Base-by-base conservation (phyloP, 1,139 yeast species). In the Protomyces macrosporus region DNA sequence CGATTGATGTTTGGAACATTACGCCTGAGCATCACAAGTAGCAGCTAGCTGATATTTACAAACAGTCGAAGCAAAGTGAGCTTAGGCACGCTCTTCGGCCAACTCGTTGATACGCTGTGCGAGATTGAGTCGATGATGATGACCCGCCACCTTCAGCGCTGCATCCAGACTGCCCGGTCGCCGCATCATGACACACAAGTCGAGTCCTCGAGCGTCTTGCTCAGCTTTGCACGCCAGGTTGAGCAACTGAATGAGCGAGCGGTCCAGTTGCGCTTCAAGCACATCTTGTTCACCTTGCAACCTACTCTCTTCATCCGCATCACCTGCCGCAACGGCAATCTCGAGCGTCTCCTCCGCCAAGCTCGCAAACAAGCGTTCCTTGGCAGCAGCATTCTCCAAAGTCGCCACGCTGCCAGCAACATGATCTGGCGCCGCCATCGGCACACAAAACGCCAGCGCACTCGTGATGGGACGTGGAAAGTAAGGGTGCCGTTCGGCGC, bases 381-480 rank as follows among this genome's bases (percentile, higher is more conserved):
- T 69, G 51, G 59, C 56, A 16, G 69, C 64, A 23, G 66, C 65
- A 35, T 68, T 70, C 16, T 72, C 72, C 36, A 69, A 59, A 67
- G 67, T 65, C 39, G 64, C 67, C 16, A 73, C 75, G 50, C 75
- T 75, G 40, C 53, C 60, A n/a, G 70, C 70, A 4, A 72, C 72
- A 16, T 70, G 73, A 50, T 67, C 66, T 67, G 75, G 67, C 66
- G 69, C 71, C 64, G 69, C 70, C 37, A 74, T 60, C 0, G 98
- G 98, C 40, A 91, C 74, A 66, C 79, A 78, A 52, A 90, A 77
- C 36, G 84, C 87, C 68, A 91, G 74, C 71, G 89, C 96, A 23
- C 90, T 81, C 0, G 96, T 93, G 65, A 90, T 79, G 0, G 97
- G 89, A 66, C 93, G 76, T 9, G 98, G 98, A 71, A 90, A 78